Evolutionary conservation across 2,329 filamentous ascomycete genomes (phyloP).

Genomic region (Fusarium sp.): DNA sequence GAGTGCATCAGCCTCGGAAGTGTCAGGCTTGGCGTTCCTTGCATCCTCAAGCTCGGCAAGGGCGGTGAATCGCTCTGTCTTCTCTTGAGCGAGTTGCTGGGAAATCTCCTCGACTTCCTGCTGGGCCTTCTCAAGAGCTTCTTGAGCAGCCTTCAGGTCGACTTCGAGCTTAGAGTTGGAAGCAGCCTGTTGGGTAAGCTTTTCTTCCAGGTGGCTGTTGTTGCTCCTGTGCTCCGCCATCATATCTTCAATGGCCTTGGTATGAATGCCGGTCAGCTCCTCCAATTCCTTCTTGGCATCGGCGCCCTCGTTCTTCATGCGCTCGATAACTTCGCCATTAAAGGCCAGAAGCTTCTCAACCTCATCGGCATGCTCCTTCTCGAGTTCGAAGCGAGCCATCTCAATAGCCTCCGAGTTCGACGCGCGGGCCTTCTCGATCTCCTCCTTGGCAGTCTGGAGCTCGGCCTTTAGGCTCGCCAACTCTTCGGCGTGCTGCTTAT

Average conservation of each 20-base stretch:
- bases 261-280: conserved; percentile 57
- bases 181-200: conserved; percentile 55
- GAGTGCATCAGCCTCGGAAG: conserved; percentile 67
- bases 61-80: conserved; percentile 72
- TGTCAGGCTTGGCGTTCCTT: conserved; percentile 70
- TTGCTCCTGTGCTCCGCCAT: conserved; percentile 58
- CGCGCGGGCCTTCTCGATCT: conserved; percentile 63
- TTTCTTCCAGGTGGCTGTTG: conserved; percentile 55
- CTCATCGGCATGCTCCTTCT: conserved; percentile 63
- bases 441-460: conserved; percentile 50
- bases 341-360: conserved; percentile 63
- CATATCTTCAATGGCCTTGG: conserved; percentile 59
- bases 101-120: conserved; percentile 66
- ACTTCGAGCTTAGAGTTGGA: conserved; percentile 56
- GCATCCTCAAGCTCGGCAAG: conserved; percentile 73
- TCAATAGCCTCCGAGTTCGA: conserved; percentile 63
- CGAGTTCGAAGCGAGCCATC: conserved; percentile 61
- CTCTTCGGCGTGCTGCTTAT: conserved; percentile 54
- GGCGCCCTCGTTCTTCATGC: conserved; percentile 58
- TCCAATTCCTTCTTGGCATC: conserved; percentile 62
- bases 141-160: conserved; percentile 58
- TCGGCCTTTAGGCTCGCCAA: conserved; percentile 54
- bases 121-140: conserved; percentile 62
- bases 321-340: conserved; percentile 61
- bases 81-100: conserved; percentile 70